Conservation (phyloP, 495 filamentous ascomycete species). For the Lasiosphaeria miniovina region DNA sequence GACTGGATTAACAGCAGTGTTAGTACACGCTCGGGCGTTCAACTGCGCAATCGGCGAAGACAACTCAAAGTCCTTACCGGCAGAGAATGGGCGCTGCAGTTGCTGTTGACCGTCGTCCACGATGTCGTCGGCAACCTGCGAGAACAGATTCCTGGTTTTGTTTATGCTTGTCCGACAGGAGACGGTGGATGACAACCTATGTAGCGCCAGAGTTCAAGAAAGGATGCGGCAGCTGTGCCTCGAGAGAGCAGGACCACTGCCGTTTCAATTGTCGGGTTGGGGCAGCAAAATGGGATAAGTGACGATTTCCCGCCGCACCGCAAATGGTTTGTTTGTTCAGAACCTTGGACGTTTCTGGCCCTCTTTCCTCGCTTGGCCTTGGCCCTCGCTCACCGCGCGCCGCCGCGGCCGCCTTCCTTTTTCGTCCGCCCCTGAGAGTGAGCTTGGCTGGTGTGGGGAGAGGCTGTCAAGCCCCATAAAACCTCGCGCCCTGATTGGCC, state of each 20-base stretch:
- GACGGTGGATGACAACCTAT: not conserved
- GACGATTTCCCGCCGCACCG: too few relatives aligned
- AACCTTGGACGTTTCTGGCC: slow-evolving; percentile 4
- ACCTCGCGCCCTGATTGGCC: slow-evolving; percentile 13
- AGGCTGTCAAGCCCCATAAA: not conserved
- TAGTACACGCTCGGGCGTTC: not conserved
- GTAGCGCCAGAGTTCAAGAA: not conserved
- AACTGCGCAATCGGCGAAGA: not conserved
- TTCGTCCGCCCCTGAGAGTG: slow-evolving; percentile 3
- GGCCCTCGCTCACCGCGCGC: not conserved
- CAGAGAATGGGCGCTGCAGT: not conserved
- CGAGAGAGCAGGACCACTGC: not conserved
- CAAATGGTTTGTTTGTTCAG: too few relatives aligned
- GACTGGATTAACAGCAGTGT: not conserved
- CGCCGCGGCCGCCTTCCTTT: slow-evolving; percentile 17
- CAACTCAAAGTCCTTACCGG: not conserved
- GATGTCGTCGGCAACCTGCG: slow-evolving; percentile 14
- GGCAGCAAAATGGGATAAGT: not conserved
- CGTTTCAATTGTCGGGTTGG: slow-evolving; percentile 1
- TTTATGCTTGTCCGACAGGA: slow-evolving; percentile 8
- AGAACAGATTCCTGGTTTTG: slow-evolving; percentile 8
- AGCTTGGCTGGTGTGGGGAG: slow-evolving; percentile 11
- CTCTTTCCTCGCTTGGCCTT: slow-evolving; percentile 8
- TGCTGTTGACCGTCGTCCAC: not conserved
- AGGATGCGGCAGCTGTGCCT: not conserved